Base-by-base conservation (phyloP, 352 stramenopile species). In the Blastocystis sp. region DNA sequence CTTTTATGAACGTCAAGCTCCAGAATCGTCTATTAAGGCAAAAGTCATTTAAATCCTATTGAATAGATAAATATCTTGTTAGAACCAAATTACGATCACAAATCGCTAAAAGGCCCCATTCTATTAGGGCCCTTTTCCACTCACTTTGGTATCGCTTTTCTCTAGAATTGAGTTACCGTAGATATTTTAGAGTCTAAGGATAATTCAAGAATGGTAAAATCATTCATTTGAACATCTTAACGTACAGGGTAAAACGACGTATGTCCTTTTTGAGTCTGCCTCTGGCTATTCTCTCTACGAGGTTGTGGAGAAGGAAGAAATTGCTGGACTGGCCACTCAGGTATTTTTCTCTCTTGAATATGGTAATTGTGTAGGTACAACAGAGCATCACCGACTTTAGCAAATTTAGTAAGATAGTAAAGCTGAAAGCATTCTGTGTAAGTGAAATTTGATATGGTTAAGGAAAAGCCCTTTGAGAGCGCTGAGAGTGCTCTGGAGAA, bases 401-500 rank as follows among this genome's bases (percentile, higher is more conserved):
- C 90, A 91, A 86, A 93, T 99, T 99, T 89, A 93, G 93, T 73
- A 93, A 96, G 87, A 92, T 97, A 52, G 92, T 99, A 59, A 99
- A 98, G 92, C 93, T 99, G 52, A 98, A 98, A 92, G 94, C 95
- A 21, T 99, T 99, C 90, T 27, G 52, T 14, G 52, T 74, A 65
- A 35, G 58, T 27, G 29, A 21, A 39, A 0, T 0, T 0, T 32
- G 0, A 27, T 12, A 0, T 5, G 9, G n/a, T 87, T 73, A 21
- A 69, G 12, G 16, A 29, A 46, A 92, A 97, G 89, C 96, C 97
- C 14, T 99, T 99, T 91, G 97, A 95, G 88, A 97, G 94, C 42
- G 96, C 96, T 0, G 95, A 99, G 90, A 97, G 98, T 87, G 96
- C 96, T 12, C 92, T 99, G 4, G 95, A 98, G 89, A 99, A 98